Evolutionary conservation across 495 filamentous ascomycete species (phyloP).

Genomic region (Penicillium ochrochloron): DNA sequence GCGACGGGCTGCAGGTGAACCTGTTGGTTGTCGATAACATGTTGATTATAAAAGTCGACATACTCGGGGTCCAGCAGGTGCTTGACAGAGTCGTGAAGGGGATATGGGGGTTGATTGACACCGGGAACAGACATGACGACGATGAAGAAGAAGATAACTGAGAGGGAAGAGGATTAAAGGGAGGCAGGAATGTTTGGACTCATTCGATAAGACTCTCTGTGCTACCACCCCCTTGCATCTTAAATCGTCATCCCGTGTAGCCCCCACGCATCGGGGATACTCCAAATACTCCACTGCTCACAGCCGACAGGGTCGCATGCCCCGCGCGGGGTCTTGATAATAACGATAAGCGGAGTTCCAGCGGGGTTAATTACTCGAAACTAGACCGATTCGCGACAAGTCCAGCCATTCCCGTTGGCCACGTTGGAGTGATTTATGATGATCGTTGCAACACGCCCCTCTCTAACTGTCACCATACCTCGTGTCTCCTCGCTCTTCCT

Average conservation of each 20-base stretch:
- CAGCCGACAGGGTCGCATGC: not conserved
- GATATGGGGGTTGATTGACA: conserved; percentile 54
- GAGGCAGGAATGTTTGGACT: not conserved
- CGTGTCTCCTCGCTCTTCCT: not conserved
- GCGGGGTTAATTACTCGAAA: not conserved
- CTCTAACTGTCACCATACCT: conserved; percentile 1
- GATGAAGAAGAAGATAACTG: conserved; percentile 5
- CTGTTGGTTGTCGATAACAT: conserved; percentile 55
- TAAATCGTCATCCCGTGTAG: conserved; percentile 9
- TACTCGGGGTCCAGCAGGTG: conserved; percentile 56
- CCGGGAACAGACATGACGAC: conserved; percentile 34
- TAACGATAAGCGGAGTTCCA: conserved; percentile 1
- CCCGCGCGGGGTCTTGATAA: not conserved
- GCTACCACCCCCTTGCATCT: conserved; percentile 4
- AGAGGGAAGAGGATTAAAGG: not conserved
- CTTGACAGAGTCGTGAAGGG: conserved; percentile 56
- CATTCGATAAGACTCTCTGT: not conserved
- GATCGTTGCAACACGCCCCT: conserved; percentile 4
- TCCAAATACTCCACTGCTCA: not conserved
- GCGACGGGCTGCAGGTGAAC: conserved; percentile 58
- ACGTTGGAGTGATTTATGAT: not conserved
- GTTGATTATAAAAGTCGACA: conserved; percentile 57
- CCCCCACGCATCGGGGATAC: conserved; percentile 19
- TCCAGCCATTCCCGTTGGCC: not conserved
- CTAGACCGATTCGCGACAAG: not conserved